These are phyloP conservation scores for Tolypocladium inflatum DNA, from an alignment of 2,329 filamentous ascomycete species.

Conservation along the genomic window DNA sequence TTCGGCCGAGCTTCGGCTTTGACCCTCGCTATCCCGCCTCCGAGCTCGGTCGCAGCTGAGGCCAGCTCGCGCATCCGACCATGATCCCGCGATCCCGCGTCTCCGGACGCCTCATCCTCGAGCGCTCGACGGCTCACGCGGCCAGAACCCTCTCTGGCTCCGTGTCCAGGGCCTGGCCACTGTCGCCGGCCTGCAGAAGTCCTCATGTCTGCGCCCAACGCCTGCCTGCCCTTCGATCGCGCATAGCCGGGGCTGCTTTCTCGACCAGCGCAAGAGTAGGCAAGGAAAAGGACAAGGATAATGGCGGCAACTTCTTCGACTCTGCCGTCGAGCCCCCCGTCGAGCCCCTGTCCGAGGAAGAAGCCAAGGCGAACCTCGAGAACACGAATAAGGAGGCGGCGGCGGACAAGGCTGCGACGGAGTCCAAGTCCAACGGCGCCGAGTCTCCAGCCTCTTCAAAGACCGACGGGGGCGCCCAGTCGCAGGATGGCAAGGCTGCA, in stretches of 20 bases:
- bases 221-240: constrained; percentile 17
- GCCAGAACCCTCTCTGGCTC: constrained; percentile 14
- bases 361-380: constrained; percentile 40
- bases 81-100: constrained; percentile 33
- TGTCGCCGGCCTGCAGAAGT: constrained; percentile 15
- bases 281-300: constrained; percentile 28
- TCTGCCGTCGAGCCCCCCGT: constrained; percentile 27
- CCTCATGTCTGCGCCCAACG: constrained; percentile 21
- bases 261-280: constrained; percentile 23
- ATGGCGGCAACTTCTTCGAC: constrained; percentile 41
- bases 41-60: background rate
- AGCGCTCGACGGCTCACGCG: constrained; percentile 20
- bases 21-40: background rate
- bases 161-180: constrained; percentile 15
- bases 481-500: constrained; percentile 42
- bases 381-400: constrained; percentile 31
- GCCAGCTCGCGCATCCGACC: constrained; percentile 7
- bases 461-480: constrained; percentile 24
- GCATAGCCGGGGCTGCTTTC: constrained; percentile 21
- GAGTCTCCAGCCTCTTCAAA: constrained; percentile 36
- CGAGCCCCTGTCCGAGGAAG: constrained; percentile 43
- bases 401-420: constrained; percentile 36
- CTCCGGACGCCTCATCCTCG: constrained; percentile 27
- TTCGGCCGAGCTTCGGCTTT: constrained; percentile 3
- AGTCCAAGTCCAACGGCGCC: constrained; percentile 31